Base-by-base conservation (phyloP, 208 protist species). In the Leishmania lainsoni region DNA sequence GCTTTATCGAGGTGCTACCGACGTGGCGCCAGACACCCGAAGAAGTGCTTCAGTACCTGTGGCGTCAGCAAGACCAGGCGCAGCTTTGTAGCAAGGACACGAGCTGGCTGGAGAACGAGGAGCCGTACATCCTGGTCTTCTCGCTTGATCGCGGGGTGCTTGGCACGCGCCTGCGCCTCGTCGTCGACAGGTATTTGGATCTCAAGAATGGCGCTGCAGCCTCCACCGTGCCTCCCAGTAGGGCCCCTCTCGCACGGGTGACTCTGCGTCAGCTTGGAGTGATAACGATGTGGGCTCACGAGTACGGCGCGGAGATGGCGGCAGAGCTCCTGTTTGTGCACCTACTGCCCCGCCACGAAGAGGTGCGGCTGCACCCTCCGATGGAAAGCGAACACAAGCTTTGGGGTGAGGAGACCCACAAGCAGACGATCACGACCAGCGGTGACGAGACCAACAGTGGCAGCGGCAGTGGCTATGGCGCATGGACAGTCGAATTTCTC, bases 261-360 rank as follows among this genome's bases (percentile, higher is more conserved):
- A 92, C 86, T 8, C 70, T 94, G 45, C 74, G 74, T 29, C 58
- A 88, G 49, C 83, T 91, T 35, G 84, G 71, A 58, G 52, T 83
- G 52, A 42, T 91, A 5, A 81, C 74, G 32, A 63, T 95, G 72
- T 95, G 92, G 90, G 85, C 89, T 32, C 86, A 92, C 68, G 92
- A 95, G 84, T 95, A 91, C 75, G 90, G 90, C 4, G 75, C 29
- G 4, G 48, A 22, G 26, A 79, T 83, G 63, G 90, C 90, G 20
- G 65, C 49, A 2, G 81, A 88, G 48, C 93, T 95, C 87, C 81
- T 95, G 71, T 80, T 86, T 35, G 83, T 87, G 65, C 84, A 86
- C 59, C 79, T 95, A 42, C 58, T 82, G n/a, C 76, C 78, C 26
- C 72, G 86, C n/a, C 76, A 66, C 32, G 65, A 74, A 3, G 35